Conservation (phyloP, 2,329 filamentous ascomycete genomes). For the Colletotrichum tanaceti region DNA sequence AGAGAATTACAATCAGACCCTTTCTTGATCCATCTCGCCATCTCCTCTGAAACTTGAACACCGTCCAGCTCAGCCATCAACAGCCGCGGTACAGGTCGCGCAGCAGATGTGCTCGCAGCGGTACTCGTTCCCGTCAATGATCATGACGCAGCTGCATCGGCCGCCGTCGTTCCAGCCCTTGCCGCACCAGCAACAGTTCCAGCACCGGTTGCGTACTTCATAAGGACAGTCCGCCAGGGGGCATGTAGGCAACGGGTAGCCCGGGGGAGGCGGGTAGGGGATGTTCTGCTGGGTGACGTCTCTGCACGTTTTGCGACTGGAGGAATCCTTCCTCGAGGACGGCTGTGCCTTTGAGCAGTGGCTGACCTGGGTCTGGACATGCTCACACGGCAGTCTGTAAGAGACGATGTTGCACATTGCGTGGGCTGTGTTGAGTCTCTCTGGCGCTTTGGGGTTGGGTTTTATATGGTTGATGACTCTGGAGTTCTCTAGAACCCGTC, state of each 20-base stretch:
- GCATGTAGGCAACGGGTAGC: conserved; percentile 56
- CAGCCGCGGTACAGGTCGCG: conserved; percentile 59
- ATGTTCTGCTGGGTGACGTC: conserved; percentile 57
- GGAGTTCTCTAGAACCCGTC: neutral
- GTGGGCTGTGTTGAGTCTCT: conserved; percentile 22
- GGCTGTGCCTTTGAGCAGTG: conserved; percentile 58
- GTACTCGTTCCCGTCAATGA: conserved; percentile 60
- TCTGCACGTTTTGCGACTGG: conserved; percentile 54
- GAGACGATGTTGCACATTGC: conserved; percentile 62
- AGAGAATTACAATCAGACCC: too few relatives aligned
- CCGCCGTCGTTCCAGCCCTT: conserved; percentile 63
- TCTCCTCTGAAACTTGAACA: rapidly evolving
- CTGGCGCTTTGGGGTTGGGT: neutral
- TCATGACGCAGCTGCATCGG: conserved; percentile 64
- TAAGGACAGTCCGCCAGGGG: conserved; percentile 62
- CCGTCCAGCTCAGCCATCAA: conserved; percentile 44
- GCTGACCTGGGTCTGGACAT: conserved; percentile 58
- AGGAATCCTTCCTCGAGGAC: conserved; percentile 43
- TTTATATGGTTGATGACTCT: neutral
- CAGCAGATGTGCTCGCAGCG: conserved; percentile 68
- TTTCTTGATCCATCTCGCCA: neutral
- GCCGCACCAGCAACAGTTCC: conserved; percentile 69
- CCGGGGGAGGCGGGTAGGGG: conserved; percentile 61
- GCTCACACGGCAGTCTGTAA: conserved; percentile 64
- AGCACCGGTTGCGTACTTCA: conserved; percentile 60